Evolutionary conservation across 805 yeast species (phyloP).

Genomic region (Saccharomycopsis synnaedendra): DNA sequence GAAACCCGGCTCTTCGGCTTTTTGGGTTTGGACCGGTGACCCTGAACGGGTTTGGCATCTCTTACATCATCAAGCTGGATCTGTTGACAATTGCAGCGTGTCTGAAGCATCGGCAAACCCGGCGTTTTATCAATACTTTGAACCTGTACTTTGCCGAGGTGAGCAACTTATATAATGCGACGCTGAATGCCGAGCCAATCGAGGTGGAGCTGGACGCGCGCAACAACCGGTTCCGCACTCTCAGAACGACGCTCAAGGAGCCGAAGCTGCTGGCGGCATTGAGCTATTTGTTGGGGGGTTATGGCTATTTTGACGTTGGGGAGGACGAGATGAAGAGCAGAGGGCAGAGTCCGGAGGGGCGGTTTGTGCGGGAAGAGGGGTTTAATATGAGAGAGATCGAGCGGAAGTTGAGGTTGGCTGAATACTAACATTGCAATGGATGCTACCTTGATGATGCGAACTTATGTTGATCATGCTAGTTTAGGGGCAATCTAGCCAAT

Average conservation of each 20-base stretch:
- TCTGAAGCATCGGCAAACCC: constrained; percentile 82
- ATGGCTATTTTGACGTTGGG: constrained; percentile 73
- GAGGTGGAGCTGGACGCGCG: neutral
- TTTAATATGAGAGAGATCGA: constrained; percentile 4
- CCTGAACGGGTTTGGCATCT: constrained; percentile 88
- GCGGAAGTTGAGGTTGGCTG: constrained; percentile 7
- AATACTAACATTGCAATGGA: constrained; percentile 2
- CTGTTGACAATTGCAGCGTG: constrained; percentile 72
- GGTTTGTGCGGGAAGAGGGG: neutral
- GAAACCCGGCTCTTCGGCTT: constrained; percentile 75
- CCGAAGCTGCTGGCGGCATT: constrained; percentile 25
- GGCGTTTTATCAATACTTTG: constrained; percentile 61
- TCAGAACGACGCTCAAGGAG: neutral
- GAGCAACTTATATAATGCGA: constrained; percentile 33
- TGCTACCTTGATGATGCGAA: no score
- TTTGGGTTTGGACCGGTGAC: constrained; percentile 91
- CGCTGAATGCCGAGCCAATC: constrained; percentile 1
- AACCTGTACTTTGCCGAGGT: constrained; percentile 50
- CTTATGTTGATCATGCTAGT: no score
- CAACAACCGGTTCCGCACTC: neutral
- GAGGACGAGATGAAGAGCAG: constrained; percentile 52
- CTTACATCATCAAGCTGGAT: constrained; percentile 75
- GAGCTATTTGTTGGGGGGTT: constrained; percentile 57
- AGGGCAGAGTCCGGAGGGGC: constrained; percentile 9
- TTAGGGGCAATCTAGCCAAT: no score